phyloP scores from a whole-genome alignment of 2,329 filamentous ascomycete genomes.

The Zymoseptoria passerinii region DNA sequence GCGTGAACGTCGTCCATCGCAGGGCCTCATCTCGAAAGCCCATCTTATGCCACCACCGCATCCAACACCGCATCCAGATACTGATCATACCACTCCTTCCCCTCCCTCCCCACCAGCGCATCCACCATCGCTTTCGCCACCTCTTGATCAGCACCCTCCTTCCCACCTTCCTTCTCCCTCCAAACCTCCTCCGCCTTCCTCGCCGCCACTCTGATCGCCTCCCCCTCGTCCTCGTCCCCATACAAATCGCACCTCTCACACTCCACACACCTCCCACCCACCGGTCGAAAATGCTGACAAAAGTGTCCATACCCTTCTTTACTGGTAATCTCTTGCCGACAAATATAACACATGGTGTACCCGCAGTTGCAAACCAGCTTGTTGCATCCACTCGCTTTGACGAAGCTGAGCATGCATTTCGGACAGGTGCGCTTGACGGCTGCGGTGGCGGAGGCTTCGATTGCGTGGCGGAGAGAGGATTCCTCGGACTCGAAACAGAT shows the following conservation, averaged over 20 bases:
- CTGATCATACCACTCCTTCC: constrained; percentile 14
- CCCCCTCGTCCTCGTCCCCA: constrained; percentile 41
- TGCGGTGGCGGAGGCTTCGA: constrained; percentile 87
- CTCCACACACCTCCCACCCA: constrained; percentile 64
- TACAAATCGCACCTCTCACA: constrained; percentile 56
- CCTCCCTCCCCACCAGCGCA: constrained; percentile 13
- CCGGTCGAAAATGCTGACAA: constrained; percentile 87
- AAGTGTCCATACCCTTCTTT: constrained; percentile 84
- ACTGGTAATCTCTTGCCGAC: constrained; percentile 52
- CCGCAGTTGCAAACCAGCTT: constrained; percentile 93
- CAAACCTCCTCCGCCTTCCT: constrained; percentile 39
- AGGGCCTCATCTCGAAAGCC: neutral
- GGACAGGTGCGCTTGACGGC: constrained; percentile 94
- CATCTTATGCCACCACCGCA: constrained; percentile 12
- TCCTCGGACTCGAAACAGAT: constrained; percentile 79
- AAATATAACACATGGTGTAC: constrained; percentile 97
- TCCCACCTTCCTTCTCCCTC: constrained; percentile 33
- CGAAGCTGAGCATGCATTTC: constrained; percentile 80
- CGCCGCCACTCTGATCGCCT: constrained; percentile 33
- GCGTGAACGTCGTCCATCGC: neutral
- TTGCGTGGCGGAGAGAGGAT: constrained; percentile 73
- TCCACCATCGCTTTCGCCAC: constrained; percentile 10
- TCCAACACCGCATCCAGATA: constrained; percentile 14
- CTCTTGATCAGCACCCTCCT: neutral
- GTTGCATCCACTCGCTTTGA: constrained; percentile 92